phyloP scores from a whole-genome alignment of 2,329 filamentous ascomycete species.

The Alternaria consortialis region DNA sequence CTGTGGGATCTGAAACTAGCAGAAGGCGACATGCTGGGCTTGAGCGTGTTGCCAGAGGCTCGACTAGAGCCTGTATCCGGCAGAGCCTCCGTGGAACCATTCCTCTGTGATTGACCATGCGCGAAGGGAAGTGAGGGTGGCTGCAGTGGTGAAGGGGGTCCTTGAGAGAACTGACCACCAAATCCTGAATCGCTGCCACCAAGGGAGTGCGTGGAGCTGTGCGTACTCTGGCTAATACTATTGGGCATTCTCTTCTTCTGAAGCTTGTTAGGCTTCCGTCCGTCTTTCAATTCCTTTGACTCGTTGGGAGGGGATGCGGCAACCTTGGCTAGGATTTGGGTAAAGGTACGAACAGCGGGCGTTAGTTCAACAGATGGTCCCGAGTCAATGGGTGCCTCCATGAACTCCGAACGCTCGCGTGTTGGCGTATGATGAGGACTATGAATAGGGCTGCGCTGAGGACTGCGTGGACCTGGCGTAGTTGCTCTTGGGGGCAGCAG shows the following conservation, averaged over 20 bases:
- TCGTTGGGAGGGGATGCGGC: conserved; percentile 69
- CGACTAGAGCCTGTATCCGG: conserved; percentile 54
- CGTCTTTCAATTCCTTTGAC: conserved; percentile 42
- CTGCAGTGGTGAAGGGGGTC: conserved; percentile 44
- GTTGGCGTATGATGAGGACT: conserved; percentile 42
- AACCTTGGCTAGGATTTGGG: conserved; percentile 48
- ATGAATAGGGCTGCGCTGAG: conserved; percentile 20
- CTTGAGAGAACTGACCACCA: conserved; percentile 22
- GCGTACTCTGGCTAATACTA: conserved; percentile 82
- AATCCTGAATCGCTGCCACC: conserved; percentile 45
- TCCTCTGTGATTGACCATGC: conserved; percentile 37
- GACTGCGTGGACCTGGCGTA: conserved; percentile 16
- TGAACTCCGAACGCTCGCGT: conserved; percentile 45
- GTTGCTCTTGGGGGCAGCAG: conserved; percentile 31
- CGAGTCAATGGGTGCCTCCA: conserved; percentile 44
- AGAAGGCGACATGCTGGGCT: conserved; percentile 75
- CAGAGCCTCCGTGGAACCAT: conserved; percentile 38
- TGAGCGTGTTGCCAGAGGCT: conserved; percentile 63
- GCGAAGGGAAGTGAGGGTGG: conserved; percentile 43
- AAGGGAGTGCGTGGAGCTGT: conserved; percentile 88
- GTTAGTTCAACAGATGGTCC: conserved; percentile 33
- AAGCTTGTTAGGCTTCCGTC: conserved; percentile 84
- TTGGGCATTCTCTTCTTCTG: conserved; percentile 82
- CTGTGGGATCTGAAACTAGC: conserved; percentile 77
- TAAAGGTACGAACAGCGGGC: conserved; percentile 47